Base-by-base conservation (phyloP, 2,329 filamentous ascomycete species). In the Fusarium mexicanum region DNA sequence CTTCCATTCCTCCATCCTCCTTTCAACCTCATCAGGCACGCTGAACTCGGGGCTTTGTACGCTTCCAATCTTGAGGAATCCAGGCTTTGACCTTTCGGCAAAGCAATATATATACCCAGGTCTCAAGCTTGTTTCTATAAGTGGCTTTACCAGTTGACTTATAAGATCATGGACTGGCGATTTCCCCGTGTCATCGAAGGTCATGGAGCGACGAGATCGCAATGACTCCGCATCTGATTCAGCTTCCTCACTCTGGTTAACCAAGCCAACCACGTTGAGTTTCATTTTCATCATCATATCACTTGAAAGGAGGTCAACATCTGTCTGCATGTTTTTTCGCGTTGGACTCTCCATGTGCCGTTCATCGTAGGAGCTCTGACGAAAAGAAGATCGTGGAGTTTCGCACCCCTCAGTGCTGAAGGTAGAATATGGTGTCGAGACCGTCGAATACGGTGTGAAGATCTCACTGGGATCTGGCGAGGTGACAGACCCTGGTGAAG, bases 101-200 rank as follows among this genome's bases (percentile, higher is more conserved):
- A 71, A 73, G 37, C 71, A 73, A 18, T 74, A 74, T 2, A 73
- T 11, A 18, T n/a, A 55, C 13, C 71, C 71, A 33, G 44, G 1
- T 3, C 1, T 8, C 20, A 55, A 38, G 4, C 16, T 6, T 10
- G 2, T 20, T 3, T 2, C 3, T 2, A 1, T 2, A 2, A 14
- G 16, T 14, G n/a, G 4, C 6, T 22, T 16, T 17, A 2, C 6
- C 66, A 73, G 48, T 4, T 1, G 6, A 14, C 46, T 2, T 26
- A 54, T 26, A 10, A 74, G 44, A 1, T 18, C 1, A 13, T 26
- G 26, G 6, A 61, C 26, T 9, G 26, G 40, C 3, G 35, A 26
- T 16, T 17, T 38, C 26, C 10, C 50, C 11, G 22, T 53, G 20
- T 1, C 9, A 1, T 8, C 5, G 13, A 65, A 47, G 8, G 1